phyloP scores from a whole-genome alignment of 2,329 filamentous ascomycete species.

The Penicillium frequentans region DNA sequence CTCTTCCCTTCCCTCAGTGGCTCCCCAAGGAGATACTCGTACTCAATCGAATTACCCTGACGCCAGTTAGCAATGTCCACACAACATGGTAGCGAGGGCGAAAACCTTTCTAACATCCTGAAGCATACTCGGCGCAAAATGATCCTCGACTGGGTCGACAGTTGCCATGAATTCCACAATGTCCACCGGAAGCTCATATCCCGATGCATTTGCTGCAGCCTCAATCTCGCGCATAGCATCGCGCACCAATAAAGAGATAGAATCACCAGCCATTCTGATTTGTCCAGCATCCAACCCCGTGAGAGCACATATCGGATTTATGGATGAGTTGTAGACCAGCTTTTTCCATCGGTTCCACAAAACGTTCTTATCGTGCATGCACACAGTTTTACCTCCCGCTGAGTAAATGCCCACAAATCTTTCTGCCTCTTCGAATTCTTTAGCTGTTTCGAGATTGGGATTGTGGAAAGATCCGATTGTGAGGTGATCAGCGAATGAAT shows the following conservation, averaged over 20 bases:
- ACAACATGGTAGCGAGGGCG: neutral
- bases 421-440: conserved; percentile 9
- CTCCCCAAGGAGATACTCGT: neutral
- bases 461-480: conserved; percentile 52
- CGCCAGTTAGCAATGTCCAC: neutral
- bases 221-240: conserved; percentile 50
- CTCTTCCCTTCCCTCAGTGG: neutral
- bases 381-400: conserved; percentile 46
- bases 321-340: conserved; percentile 53
- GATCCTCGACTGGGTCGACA: neutral
- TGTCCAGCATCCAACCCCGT: conserved; percentile 52
- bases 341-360: conserved; percentile 32
- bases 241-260: conserved; percentile 49
- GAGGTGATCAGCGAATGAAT: conserved; percentile 53
- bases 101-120: conserved; percentile 5
- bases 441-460: conserved; percentile 16
- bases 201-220: neutral
- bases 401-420: conserved; percentile 52
- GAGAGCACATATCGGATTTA: conserved; percentile 56
- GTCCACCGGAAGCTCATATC: neutral
- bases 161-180: neutral
- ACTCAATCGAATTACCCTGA: neutral
- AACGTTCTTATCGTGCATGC: conserved; percentile 37
- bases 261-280: conserved; percentile 46
- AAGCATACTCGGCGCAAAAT: conserved; percentile 2